These are phyloP conservation scores for Sesbania bispinosa DNA, from an alignment of 306 rosid genomes.

Conservation along the genomic window DNA sequence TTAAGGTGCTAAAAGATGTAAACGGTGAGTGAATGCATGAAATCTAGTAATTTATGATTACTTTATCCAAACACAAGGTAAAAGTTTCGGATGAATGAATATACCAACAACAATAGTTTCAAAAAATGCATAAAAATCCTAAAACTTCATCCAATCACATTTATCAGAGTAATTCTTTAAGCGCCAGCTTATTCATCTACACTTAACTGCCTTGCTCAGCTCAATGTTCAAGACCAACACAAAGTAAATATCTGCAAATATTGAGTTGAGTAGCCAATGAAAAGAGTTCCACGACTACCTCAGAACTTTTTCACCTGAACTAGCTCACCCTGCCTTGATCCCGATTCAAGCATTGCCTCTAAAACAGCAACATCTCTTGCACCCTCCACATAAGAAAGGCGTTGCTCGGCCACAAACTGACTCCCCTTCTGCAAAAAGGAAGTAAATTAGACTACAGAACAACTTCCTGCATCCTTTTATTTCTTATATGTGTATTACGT, in stretches of 20 bases:
- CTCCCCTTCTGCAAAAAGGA: constrained; percentile 46
- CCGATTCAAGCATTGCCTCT: constrained; percentile 95
- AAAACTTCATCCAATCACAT: constrained; percentile 1
- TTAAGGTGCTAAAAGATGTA: no score
- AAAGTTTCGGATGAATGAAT: background rate
- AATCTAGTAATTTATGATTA: no score
- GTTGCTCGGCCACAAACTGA: constrained; percentile 54
- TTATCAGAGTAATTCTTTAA: background rate
- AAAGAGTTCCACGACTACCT: constrained; percentile 25
- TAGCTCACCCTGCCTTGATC: constrained; percentile 63
- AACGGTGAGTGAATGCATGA: no score
- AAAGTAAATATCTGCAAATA: constrained; percentile 8
- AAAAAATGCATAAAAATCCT: constrained; percentile 12
- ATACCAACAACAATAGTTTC: constrained; percentile 1
- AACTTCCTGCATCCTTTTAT: background rate
- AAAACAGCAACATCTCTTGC: constrained; percentile 91
- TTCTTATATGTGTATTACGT: background rate
- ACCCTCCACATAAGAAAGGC: constrained; percentile 82
- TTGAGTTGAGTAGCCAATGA: background rate
- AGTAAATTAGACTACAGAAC: constrained; percentile 20
- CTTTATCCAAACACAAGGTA: no score
- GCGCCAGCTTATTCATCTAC: constrained; percentile 15
- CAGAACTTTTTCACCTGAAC: constrained; percentile 71
- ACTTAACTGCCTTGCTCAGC: no score
- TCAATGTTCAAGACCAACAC: no score